Base-by-base conservation (phyloP, 495 filamentous ascomycete genomes). In the Platismatia glauca region DNA sequence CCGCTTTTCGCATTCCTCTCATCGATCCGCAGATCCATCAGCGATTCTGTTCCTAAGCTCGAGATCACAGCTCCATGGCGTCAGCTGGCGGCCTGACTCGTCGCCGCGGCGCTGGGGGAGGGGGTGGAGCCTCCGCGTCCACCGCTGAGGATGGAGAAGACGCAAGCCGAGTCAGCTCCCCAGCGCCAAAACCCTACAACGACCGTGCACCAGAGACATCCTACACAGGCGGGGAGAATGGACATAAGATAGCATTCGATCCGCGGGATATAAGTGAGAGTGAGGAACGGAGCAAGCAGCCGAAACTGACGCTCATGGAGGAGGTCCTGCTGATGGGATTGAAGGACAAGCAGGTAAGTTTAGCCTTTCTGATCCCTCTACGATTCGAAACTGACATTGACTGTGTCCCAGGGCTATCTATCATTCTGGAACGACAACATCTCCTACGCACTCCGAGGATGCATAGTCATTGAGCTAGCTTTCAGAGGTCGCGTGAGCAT, bases 371-470 rank as follows among this genome's bases (percentile, higher is more conserved):
- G 37, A 50, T 11, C 11, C 11, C 33, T 34, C 15, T 29, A 7
- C 33, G 55, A 58, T 33, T 22, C 33, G 31, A 43, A 37, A 44
- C 62, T 55, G 35, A 62, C 58, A 38, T 46, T 69, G 46, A 69
- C 7, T 61, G 52, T 59, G 53, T 57, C 50, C 65, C 69, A 96
- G 90, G 94, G 94, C 66, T 96, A 97, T 74, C 85, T 97, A 64
- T 97, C 95, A 11, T 97, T 97, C 77, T 98, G 94, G 94, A 98
- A 98, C 73, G 94, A 98, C 75, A 97, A 98, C 75, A 98, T 98
- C 63, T 96, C 91, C 35, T 98, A 98, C 74, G 94, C 94, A 62
- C 79, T 98, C 64, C 87, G 94, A 71, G 94, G 94, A 67, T 98
- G 94, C 74, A 97, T 98, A 71, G 95, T 98, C 64, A 89, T 97